phyloP scores from a whole-genome alignment of 2,329 filamentous ascomycete species.

The Trichoderma sp. region DNA sequence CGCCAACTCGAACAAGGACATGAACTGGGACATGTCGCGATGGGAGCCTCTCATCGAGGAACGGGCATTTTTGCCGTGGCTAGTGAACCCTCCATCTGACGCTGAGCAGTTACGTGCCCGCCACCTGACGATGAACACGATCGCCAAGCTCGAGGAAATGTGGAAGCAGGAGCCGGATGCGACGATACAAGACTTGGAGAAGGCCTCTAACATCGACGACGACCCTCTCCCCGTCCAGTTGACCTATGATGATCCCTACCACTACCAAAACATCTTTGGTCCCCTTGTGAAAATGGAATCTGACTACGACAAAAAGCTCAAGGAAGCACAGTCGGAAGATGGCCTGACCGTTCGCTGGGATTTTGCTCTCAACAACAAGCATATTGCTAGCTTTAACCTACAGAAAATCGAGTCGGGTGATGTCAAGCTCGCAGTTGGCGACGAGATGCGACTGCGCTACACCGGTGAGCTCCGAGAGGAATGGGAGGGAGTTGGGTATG shows the following conservation, averaged over 20 bases:
- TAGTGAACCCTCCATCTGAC: conserved; percentile 83
- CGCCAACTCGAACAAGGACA: conserved; percentile 93
- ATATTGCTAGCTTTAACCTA: conserved; percentile 89
- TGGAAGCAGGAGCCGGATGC: conserved; percentile 95
- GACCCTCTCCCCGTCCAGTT: conserved; percentile 89
- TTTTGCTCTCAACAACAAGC: conserved; percentile 93
- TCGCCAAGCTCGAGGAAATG: conserved; percentile 93
- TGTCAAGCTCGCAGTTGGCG: conserved; percentile 94
- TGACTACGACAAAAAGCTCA: conserved; percentile 97
- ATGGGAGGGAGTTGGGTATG: conserved; percentile 98
- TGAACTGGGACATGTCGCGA: conserved; percentile 98
- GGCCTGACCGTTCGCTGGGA: conserved; percentile 94
- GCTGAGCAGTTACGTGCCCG: conserved; percentile 93
- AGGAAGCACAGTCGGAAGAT: conserved; percentile 97
- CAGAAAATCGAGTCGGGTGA: conserved; percentile 97
- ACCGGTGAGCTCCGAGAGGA: conserved; percentile 86
- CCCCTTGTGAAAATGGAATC: conserved; percentile 98
- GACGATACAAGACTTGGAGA: conserved; percentile 87
- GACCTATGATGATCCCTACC: conserved; percentile 94
- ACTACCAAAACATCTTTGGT: conserved; percentile 98
- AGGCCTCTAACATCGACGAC: conserved; percentile 86
- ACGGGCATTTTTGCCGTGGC: conserved; percentile 90
- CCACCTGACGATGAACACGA: conserved; percentile 89
- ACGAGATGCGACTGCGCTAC: conserved; percentile 97
- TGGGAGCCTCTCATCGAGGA: conserved; percentile 99